Conservation (phyloP, 345 rosid genomes). For the Turritis glabra region DNA sequence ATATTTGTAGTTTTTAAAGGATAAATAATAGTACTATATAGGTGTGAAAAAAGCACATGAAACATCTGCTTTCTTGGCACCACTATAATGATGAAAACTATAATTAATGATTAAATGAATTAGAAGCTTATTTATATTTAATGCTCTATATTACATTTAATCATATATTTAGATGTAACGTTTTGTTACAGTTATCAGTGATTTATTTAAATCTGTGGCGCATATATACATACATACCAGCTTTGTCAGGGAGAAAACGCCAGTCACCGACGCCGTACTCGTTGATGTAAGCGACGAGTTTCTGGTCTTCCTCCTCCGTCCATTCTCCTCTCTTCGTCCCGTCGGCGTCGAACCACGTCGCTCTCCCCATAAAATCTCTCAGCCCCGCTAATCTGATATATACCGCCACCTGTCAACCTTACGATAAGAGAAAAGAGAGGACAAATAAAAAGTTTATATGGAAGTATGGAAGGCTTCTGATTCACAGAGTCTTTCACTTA, state of each 20-base stretch:
- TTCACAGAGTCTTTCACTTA: conserved; percentile 6
- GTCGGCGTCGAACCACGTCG: conserved; percentile 32
- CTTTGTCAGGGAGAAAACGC: conserved; percentile 63
- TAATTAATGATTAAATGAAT: neutral
- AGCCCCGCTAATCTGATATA: neutral
- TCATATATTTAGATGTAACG: neutral
- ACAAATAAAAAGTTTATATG: neutral
- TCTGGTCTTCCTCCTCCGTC: conserved; percentile 71
- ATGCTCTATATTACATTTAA: neutral
- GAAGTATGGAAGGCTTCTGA: neutral
- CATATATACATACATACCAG: no score
- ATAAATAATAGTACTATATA: no score
- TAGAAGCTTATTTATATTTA: neutral
- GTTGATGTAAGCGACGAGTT: conserved; percentile 52
- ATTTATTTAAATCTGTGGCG: no score
- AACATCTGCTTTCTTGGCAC: no score
- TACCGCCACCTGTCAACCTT: neutral
- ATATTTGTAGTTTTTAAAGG: neutral
- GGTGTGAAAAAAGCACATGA: neutral
- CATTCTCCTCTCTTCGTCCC: conserved; percentile 74
- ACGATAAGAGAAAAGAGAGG: neutral
- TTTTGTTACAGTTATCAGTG: neutral
- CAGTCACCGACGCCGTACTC: conserved; percentile 62
- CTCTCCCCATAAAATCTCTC: conserved; percentile 26
- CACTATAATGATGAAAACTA: neutral